Conservation (phyloP, 352 stramenopile species). For the Phytophthora crassamura region DNA sequence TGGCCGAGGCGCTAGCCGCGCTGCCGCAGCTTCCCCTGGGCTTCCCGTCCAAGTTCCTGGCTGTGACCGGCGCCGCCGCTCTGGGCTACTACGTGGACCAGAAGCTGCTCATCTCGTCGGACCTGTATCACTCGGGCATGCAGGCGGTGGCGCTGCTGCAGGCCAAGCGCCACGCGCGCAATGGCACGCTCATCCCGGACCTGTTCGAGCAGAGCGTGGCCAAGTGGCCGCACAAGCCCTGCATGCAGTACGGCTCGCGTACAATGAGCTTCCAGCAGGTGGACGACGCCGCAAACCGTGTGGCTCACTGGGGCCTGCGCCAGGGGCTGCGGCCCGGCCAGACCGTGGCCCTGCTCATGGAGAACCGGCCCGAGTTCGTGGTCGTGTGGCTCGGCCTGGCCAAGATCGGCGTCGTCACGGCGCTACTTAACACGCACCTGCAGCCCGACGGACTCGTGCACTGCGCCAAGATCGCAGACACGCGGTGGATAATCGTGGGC, state of each 20-base stretch:
- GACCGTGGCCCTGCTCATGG: constrained; percentile 84
- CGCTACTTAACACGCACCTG: constrained; percentile 87
- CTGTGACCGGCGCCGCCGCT: constrained; percentile 48
- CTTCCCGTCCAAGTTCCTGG: constrained; percentile 52
- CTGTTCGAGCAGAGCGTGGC: constrained; percentile 66
- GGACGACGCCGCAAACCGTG: constrained; percentile 73
- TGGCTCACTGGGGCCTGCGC: constrained; percentile 75
- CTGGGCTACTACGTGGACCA: constrained; percentile 60
- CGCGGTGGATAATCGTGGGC: constrained; percentile 75
- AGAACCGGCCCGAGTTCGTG: constrained; percentile 88
- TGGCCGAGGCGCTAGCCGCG: constrained; percentile 29
- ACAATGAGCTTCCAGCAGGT: constrained; percentile 63
- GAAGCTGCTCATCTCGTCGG: constrained; percentile 63
- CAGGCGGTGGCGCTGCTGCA: constrained; percentile 53
- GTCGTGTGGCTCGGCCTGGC: constrained; percentile 82
- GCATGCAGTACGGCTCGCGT: constrained; percentile 63
- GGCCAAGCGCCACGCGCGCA: constrained; percentile 42
- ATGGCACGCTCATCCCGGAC: constrained; percentile 54
- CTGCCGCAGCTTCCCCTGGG: constrained; percentile 32
- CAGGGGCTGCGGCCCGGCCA: constrained; percentile 60
- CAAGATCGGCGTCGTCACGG: constrained; percentile 86
- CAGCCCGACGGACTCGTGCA: constrained; percentile 75
- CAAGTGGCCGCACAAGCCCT: constrained; percentile 64
- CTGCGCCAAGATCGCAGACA: constrained; percentile 69
- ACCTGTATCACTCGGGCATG: constrained; percentile 52